phyloP scores from a whole-genome alignment of 2,329 filamentous ascomycete species.

The Talaromyces marneffei region DNA sequence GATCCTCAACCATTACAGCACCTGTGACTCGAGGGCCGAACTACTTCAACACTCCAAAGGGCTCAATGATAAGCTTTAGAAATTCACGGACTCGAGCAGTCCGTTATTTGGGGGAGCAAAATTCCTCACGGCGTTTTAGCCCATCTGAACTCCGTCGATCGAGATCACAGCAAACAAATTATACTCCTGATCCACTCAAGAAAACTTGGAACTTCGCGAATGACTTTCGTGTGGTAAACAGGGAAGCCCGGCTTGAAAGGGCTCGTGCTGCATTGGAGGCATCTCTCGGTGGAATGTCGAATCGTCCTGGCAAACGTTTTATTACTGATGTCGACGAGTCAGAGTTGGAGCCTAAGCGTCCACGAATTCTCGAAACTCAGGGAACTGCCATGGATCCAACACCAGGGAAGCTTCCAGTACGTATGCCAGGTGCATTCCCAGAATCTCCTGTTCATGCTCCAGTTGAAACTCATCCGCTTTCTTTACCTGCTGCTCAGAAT shows the following conservation, averaged over 20 bases:
- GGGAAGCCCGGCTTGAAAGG: neutral
- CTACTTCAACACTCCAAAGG: neutral
- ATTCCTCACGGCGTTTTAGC: neutral
- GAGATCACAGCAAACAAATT: neutral
- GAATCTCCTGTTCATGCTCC: neutral
- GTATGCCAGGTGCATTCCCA: constrained; percentile 1
- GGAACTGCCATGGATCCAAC: neutral
- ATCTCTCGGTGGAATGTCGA: neutral
- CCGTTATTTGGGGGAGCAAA: neutral
- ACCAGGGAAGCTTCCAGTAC: neutral
- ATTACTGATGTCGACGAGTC: neutral
- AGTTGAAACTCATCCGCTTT: neutral
- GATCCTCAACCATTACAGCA: neutral
- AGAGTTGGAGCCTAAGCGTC: neutral
- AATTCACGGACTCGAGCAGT: neutral
- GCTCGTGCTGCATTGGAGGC: neutral
- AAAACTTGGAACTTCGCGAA: neutral
- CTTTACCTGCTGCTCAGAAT: neutral
- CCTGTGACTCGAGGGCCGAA: neutral
- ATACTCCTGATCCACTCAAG: neutral
- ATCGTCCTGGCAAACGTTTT: neutral
- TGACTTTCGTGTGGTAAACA: neutral
- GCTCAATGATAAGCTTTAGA: neutral
- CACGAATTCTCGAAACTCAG: neutral
- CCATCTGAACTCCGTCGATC: neutral